phyloP scores from a whole-genome alignment of 768 basidiomycete genomes.

The Tremella yokohamensis region DNA sequence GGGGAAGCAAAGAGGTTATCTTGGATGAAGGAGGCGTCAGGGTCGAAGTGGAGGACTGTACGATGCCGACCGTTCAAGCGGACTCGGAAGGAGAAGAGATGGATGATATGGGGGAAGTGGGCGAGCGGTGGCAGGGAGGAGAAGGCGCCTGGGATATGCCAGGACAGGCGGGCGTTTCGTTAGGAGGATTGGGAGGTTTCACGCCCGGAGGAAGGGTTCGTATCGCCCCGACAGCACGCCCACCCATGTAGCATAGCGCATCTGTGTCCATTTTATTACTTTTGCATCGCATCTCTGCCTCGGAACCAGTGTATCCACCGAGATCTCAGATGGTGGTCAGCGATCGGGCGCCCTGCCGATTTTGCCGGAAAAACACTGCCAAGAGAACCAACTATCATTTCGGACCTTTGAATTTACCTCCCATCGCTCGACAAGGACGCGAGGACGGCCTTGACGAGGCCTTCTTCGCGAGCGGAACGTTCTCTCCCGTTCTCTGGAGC shows the following conservation, averaged over 20 bases:
- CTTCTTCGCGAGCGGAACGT: no score
- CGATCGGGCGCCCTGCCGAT: no score
- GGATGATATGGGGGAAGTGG: background rate
- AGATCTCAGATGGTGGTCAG: no score
- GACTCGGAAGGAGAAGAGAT: background rate
- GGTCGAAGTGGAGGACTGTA: constrained; percentile 32
- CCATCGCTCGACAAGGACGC: no score
- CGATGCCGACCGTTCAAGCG: constrained; percentile 5
- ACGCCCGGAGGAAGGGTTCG: constrained; percentile 1
- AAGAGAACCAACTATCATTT: no score
- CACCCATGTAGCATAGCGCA: constrained; percentile 1
- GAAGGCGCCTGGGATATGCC: constrained; percentile 1
- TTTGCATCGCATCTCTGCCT: constrained; percentile 2
- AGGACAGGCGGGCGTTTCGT: background rate
- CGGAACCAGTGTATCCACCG: no score
- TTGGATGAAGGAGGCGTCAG: constrained; percentile 36
- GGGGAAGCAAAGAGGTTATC: constrained; percentile 34
- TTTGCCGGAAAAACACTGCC: background rate
- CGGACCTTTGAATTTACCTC: no score
- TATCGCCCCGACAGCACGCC: background rate
- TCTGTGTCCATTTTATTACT: constrained; percentile 2
- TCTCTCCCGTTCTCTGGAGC: no score
- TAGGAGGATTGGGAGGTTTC: no score
- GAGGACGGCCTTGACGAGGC: no score
- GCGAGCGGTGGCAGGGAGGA: background rate